Conservation (phyloP, 371 early-diverging fungal genomes). For the Mucor plumbeus region DNA sequence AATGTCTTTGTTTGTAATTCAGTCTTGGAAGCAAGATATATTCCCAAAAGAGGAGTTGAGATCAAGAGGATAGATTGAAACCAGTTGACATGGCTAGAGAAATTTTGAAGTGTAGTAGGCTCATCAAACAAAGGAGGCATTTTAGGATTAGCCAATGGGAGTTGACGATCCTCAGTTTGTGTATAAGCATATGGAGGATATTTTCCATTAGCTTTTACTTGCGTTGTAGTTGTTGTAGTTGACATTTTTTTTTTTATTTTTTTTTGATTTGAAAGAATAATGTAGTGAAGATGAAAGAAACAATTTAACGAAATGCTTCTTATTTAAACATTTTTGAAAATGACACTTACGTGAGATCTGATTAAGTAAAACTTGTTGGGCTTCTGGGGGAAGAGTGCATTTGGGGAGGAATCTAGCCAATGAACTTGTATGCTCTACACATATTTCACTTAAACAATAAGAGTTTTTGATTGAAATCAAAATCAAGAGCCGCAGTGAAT, state of each 20-base stretch:
- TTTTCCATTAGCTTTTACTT: neutral
- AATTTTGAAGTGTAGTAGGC: conserved; percentile 54
- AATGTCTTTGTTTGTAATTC: conserved; percentile 71
- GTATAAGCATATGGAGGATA: conserved; percentile 45
- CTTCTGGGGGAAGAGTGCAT: conserved; percentile 14
- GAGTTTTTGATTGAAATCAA: conserved; percentile 1
- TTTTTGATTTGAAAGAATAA: neutral
- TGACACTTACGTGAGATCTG: neutral
- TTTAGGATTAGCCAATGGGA: conserved; percentile 36
- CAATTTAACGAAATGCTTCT: neutral
- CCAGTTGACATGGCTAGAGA: conserved; percentile 78
- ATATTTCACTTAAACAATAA: neutral
- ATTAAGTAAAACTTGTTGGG: conserved; percentile 16
- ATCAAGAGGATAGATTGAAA: conserved; percentile 74
- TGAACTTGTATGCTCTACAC: neutral
- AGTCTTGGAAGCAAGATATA: conserved; percentile 78
- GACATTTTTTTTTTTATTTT: conserved; percentile 12
- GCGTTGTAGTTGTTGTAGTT: conserved; percentile 12
- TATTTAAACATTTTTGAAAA: conserved; percentile 10
- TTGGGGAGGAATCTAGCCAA: conserved; percentile 19
- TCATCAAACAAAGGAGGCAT: conserved; percentile 62
- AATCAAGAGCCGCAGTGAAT: neutral
- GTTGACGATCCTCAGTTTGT: conserved; percentile 45
- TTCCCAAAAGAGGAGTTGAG: conserved; percentile 80
- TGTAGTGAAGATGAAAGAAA: conserved; percentile 3